Conservation (phyloP, 2,329 filamentous ascomycete genomes). For the Didymella exigua region DNA sequence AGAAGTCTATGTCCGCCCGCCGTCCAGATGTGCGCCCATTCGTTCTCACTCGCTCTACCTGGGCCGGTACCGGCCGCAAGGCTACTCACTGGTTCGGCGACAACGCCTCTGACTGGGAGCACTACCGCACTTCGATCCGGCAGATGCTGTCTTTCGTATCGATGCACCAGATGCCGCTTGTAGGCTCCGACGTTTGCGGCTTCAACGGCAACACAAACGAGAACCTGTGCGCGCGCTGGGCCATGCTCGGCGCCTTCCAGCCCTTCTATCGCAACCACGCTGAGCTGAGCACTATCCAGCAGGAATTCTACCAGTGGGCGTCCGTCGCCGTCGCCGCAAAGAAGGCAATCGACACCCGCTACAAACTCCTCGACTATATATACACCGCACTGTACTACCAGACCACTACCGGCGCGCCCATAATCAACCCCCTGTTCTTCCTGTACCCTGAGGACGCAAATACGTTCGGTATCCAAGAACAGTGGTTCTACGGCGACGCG, state of each 20-base stretch:
- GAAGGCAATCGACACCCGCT: slow-evolving; percentile 73
- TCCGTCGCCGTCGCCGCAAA: slow-evolving; percentile 67
- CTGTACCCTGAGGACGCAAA: slow-evolving; percentile 65
- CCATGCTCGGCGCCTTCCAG: slow-evolving; percentile 72
- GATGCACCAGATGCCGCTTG: slow-evolving; percentile 56
- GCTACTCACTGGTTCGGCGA: slow-evolving; percentile 68
- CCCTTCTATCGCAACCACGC: slow-evolving; percentile 81
- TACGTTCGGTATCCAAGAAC: slow-evolving; percentile 58
- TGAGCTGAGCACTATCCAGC: slow-evolving; percentile 56
- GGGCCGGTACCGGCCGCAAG: slow-evolving; percentile 69
- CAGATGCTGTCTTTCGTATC: slow-evolving; percentile 54
- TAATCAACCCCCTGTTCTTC: slow-evolving; percentile 74
- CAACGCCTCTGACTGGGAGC: slow-evolving; percentile 52
- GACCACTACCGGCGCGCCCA: slow-evolving; percentile 65
- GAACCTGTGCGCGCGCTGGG: slow-evolving; percentile 76
- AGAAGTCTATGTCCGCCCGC: slow-evolving; percentile 68
- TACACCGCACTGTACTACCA: slow-evolving; percentile 73
- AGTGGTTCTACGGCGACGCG: slow-evolving; percentile 65
- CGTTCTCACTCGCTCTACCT: slow-evolving; percentile 77
- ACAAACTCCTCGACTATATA: slow-evolving; percentile 77
- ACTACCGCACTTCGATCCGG: slow-evolving; percentile 52
- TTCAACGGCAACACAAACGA: slow-evolving; percentile 71
- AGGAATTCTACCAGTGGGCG: slow-evolving; percentile 76
- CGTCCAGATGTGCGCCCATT: slow-evolving; percentile 69
- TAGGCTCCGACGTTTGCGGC: slow-evolving; percentile 73